Conservation (phyloP, 169 alveolate genomes). For the Babesia gibsoni region DNA sequence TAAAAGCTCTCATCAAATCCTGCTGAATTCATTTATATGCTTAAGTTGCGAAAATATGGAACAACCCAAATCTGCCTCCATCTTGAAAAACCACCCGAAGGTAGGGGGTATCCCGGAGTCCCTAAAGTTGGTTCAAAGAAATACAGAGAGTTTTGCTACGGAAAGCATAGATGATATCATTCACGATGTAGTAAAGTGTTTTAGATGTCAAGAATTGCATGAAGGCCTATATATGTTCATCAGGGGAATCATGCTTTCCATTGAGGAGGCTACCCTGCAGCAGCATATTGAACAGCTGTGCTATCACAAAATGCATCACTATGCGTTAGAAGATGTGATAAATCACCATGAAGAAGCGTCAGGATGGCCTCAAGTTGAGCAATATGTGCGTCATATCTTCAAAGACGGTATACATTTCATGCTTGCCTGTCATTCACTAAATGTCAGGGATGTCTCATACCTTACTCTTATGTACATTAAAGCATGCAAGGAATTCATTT, state of each 20-base stretch:
- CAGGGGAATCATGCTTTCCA: not conserved
- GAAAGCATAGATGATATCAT: not conserved
- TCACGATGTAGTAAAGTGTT: not conserved
- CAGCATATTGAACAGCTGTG: slow-evolving; percentile 1
- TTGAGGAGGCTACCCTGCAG: not conserved
- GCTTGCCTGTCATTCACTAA: not conserved
- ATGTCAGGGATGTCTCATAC: not conserved
- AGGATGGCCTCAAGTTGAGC: not conserved
- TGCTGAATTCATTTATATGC: slow-evolving; percentile 1
- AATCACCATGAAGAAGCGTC: not conserved
- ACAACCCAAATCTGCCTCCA: too few relatives aligned
- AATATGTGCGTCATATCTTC: not conserved
- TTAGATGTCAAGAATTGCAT: not conserved
- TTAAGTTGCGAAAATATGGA: not conserved
- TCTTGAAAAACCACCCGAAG: too few relatives aligned
- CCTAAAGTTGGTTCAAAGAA: too few relatives aligned
- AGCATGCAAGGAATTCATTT: not conserved
- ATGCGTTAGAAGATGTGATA: slow-evolving; percentile 1
- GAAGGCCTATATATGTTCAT: not conserved
- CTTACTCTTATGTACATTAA: not conserved
- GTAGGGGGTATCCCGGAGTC: too few relatives aligned
- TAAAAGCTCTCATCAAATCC: not conserved
- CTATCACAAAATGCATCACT: not conserved
- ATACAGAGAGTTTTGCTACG: not conserved
- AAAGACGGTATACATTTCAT: not conserved